These are phyloP conservation scores for Exophiala bonariae DNA, from an alignment of 2,329 filamentous ascomycete species.

Conservation along the genomic window DNA sequence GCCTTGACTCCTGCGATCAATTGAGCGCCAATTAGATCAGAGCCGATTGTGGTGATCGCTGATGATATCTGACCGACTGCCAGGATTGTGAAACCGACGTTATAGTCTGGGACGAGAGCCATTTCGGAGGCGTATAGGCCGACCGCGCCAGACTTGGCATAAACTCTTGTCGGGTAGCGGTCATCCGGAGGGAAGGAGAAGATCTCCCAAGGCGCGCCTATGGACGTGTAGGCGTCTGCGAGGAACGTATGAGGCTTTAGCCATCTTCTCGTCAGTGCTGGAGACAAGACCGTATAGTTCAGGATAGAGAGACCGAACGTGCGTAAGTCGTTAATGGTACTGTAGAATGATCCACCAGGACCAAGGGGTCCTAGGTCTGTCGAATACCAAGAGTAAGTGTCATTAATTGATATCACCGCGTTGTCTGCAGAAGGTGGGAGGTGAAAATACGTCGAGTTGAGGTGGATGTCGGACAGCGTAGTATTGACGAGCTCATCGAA, in stretches of 20 bases:
- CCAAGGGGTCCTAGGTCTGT: background rate
- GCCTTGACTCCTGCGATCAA: slow-evolving; percentile 10
- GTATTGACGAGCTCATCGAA: slow-evolving; percentile 38
- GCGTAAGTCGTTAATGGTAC: slow-evolving; percentile 43
- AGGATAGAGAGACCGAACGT: slow-evolving; percentile 45
- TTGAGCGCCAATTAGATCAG: slow-evolving; percentile 6
- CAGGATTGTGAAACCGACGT: slow-evolving; percentile 38
- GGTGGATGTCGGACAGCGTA: slow-evolving; percentile 27
- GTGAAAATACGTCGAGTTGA: slow-evolving; percentile 38
- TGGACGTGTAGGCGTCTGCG: slow-evolving; percentile 29
- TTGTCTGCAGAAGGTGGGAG: slow-evolving; percentile 27
- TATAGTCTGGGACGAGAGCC: slow-evolving; percentile 37
- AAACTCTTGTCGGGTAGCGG: slow-evolving; percentile 32
- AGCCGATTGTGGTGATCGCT: background rate
- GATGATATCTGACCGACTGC: slow-evolving; percentile 21
- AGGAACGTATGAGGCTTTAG: slow-evolving; percentile 45
- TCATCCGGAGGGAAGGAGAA: slow-evolving; percentile 9
- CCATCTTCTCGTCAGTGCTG: slow-evolving; percentile 43
- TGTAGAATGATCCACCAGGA: slow-evolving; percentile 40
- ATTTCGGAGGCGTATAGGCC: slow-evolving; percentile 37
- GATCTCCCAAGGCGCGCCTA: slow-evolving; percentile 49
- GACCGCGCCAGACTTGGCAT: slow-evolving; percentile 36
- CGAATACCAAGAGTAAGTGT: slow-evolving; percentile 19
- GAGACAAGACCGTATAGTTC: slow-evolving; percentile 36
- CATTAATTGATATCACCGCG: slow-evolving; percentile 39